Percentiles rank a stretch among this genome's conserved stretches.
These are phyloP conservation scores for Hymenoscyphus albidus DNA, from an alignment of 2,329 filamentous ascomycete species.

Conservation along the genomic window DNA sequence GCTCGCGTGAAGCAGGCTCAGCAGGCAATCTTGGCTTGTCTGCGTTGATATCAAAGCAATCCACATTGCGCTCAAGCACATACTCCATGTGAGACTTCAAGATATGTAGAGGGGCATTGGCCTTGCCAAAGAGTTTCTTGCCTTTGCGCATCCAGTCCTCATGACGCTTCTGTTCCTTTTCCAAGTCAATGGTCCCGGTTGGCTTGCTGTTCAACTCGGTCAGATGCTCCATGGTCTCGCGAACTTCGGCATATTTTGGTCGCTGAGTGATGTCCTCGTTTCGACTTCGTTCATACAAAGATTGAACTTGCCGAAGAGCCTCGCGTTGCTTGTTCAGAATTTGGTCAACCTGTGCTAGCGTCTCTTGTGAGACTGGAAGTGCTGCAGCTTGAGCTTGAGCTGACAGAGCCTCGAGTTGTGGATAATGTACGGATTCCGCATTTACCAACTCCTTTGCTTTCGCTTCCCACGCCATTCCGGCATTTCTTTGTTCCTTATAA, in stretches of 20 bases:
- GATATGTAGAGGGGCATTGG: conserved; percentile 94
- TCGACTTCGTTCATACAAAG: conserved; percentile 73
- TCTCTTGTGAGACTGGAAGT: conserved; percentile 79
- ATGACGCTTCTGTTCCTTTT: conserved; percentile 89
- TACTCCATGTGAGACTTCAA: conserved; percentile 92
- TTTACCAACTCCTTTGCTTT: conserved; percentile 90
- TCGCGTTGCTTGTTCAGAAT: conserved; percentile 95
- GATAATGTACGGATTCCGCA: conserved; percentile 89
- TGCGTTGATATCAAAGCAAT: conserved; percentile 81
- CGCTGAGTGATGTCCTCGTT: conserved; percentile 71
- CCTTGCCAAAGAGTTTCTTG: conserved; percentile 97
- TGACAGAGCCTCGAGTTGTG: conserved; percentile 88
- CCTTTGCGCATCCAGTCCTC: conserved; percentile 99
- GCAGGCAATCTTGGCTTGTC: conserved; percentile 88
- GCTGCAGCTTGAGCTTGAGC: conserved; percentile 67
- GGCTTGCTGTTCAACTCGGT: conserved; percentile 92
- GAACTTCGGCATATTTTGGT: conserved; percentile 85
- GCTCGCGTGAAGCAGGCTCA: conserved; percentile 85
- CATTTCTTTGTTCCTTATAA: conserved; percentile 70
- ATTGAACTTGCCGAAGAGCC: conserved; percentile 82
- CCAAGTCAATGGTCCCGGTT: conserved; percentile 82
- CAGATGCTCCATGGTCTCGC: conserved; percentile 80
- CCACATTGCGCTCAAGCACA: conserved; percentile 81
- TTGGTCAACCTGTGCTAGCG: conserved; percentile 76
- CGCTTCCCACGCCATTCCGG: conserved; percentile 83